Base-by-base conservation (phyloP, 352 stramenopile species). In the Pythium brachiatum region DNA sequence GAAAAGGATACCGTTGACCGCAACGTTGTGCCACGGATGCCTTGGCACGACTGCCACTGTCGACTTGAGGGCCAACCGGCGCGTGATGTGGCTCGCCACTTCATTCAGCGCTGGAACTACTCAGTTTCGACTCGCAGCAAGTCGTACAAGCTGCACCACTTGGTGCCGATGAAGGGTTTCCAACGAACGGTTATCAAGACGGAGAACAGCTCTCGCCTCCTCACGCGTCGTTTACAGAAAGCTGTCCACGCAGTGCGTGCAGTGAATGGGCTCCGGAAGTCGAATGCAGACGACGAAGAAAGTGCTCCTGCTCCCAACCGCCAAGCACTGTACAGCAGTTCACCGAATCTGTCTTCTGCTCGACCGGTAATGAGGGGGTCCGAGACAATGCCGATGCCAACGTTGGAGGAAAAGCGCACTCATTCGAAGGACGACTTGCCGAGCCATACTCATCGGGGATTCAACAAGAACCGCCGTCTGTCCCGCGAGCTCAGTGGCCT, bases 51-150 rank as follows among this genome's bases (percentile, higher is more conserved):
- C 47, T 88, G 75, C 38, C 86, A 95, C 69, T 92, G 83, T 41
- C 79, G 86, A 31, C 69, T 95, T 6, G 75, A 92, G 56, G 87
- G 87, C 1, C 84, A 93, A 29, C 81, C 87, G 7, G 87, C 84
- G 44, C 75, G 81, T 9, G 87, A 96, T 70, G 83, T 96, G 8
- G 85, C 83, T 43, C 82, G 83, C 7, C 87, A 96, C 46, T 96
- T 96, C 41, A 82, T 95, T 18, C 85, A 95, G 68, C 85, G 87
- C 7, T 95, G 87, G 87, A 95, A 95, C 66, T 95, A 91, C 43
- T 92, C 83, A 1, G 79, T 93, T 7, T 92, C 81, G 15, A 93
- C 84, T 1, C 77, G 86, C 29, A 86, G 83, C 57, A 95, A 95
- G 64, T 81, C 66, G n/a, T 74, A 72, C 20, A 88, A 88, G 32